Percentiles rank a stretch among this genome's conserved stretches.
These are phyloP conservation scores for Ramaria sp. DNA, from an alignment of 768 basidiomycete species.

Conservation along the genomic window DNA sequence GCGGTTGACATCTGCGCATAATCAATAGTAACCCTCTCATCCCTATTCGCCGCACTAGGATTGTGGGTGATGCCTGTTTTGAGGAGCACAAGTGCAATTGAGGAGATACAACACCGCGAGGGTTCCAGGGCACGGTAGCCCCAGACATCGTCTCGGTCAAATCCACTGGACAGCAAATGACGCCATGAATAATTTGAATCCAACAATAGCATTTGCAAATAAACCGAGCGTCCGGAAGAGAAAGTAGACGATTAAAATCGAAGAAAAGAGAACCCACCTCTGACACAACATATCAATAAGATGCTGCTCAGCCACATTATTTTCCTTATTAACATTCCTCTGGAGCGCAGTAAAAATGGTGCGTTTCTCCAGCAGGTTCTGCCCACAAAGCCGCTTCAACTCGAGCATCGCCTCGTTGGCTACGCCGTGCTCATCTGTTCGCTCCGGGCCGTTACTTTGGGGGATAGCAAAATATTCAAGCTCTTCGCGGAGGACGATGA, in stretches of 20 bases:
- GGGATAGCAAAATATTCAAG: conserved; percentile 98
- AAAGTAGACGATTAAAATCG: conserved; percentile 4
- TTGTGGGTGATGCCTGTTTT: conserved; percentile 90
- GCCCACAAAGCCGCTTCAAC: conserved; percentile 79
- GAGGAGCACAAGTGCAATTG: conserved; percentile 91
- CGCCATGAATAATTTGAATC: background rate
- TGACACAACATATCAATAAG: conserved; percentile 99
- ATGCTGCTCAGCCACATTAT: conserved; percentile 98
- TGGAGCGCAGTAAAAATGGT: conserved; percentile 97
- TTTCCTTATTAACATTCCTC: conserved; percentile 98
- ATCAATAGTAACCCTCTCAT: conserved; percentile 73
- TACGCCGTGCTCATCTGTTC: conserved; percentile 67
- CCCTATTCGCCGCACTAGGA: conserved; percentile 36
- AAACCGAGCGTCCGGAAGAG: no score
- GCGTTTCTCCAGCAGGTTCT: conserved; percentile 76
- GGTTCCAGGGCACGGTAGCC: conserved; percentile 95
- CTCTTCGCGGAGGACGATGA: conserved; percentile 96
- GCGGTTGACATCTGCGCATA: conserved; percentile 92
- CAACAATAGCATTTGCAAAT: background rate
- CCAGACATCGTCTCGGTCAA: conserved; percentile 96
- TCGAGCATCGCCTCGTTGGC: conserved; percentile 70
- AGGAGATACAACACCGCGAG: conserved; percentile 93
- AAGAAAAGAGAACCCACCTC: conserved; percentile 54
- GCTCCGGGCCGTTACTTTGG: conserved; percentile 47
- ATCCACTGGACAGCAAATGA: conserved; percentile 51